Evolutionary conservation across 148 eudicot species (phyloP), one percentile per base, ranked within the genome.

Genomic region (Vaccinium darrowii): DNA sequence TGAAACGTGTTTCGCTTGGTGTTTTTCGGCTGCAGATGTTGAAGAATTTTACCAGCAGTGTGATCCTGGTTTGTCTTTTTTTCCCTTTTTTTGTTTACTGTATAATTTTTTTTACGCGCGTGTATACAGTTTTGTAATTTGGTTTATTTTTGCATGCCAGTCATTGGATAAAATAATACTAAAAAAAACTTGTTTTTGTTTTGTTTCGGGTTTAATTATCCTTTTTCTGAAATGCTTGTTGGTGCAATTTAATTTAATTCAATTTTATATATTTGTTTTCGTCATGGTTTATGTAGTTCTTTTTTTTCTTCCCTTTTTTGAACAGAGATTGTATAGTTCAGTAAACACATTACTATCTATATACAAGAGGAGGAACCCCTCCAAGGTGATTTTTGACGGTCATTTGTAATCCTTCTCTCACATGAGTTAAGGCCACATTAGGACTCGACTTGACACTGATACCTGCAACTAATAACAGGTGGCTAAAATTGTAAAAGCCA

Each of bases 1-100:
- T 87, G 77, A 2, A 65, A 50, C 54, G 71, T 15, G 2, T 1
- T 36, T 62, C 67, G 25, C 1, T 51, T 69, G 19, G 1, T 18
- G 8, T 5, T 39, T 52, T 60, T 51, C 0, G 23, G 57, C 36
- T 85, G 88, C 87, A 88, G 90, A 88, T 82, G 90, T 88, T 79
- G 83, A 57, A 50, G 87, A 86, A 12, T 88, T 88, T 47, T 88
- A 76, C 74, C 87, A 82, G 81, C 88, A 88, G 85, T 88, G 90
- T 82, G 90, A 88, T 84, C 90, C 90, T 69, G 90, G 90, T 88
- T 80, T 54, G 82, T 27, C 47, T 27, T 58, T 13, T 62, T 60
- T 25, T 0, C 36, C 39, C n/a, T 25, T 13, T 8, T 8, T 76
- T 36, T 21, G 4, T 15, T 30, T n/a, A n/a, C n/a, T 43, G 13